Evolutionary conservation across 768 basidiomycete species (phyloP), one percentile per base, ranked within the genome.

Genomic region (Serendipita indica): DNA sequence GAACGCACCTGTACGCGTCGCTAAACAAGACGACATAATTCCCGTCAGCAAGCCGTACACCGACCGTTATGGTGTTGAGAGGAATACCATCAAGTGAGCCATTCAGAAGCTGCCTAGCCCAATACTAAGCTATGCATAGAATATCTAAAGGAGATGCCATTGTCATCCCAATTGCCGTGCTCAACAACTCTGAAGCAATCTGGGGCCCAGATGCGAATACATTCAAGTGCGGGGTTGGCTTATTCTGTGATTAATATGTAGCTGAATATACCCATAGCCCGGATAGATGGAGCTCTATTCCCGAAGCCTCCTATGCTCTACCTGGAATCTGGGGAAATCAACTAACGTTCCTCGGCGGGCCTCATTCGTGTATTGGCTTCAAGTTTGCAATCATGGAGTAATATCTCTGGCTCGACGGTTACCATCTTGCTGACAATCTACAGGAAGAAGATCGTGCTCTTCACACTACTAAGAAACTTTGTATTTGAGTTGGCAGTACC

Each of bases 151-250:
- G 65, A 0, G 61, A 65, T 28, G n/a, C 16, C 10, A 64, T 72
- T 57, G 66, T 72, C 25, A 62, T 71, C 28, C 62, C 65, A 10
- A 64, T 66, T 20, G 33, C 60, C 1, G 61, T 66, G 1, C 62
- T 69, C 63, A 72, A 73, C 49, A 62, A 66, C 3, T 62, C 62
- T 18, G 54, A 57, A 28, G 41, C 49, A 6, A 63, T 71, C 1
- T 74, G 71, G 66, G 73, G 73, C 0, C 61, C 63, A 3, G 70
- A 73, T 57, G 71, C 73, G 1, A 59, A 69, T 28, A 58, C 64
- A 27, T 74, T 72, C 64, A 39, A 41, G 57, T 58, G 33, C 54
- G 67, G 10, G 68, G 7, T 54, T 18, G 4, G 20, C 12, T 5
- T 7, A 54, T 12, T 54, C 16, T 27, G 22, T 12, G 13, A 10